Percentiles rank a stretch among this genome's conserved stretches.
These are phyloP conservation scores for Rhynchosporium graminicola DNA, from an alignment of 2,329 filamentous ascomycete species.

Conservation along the genomic window DNA sequence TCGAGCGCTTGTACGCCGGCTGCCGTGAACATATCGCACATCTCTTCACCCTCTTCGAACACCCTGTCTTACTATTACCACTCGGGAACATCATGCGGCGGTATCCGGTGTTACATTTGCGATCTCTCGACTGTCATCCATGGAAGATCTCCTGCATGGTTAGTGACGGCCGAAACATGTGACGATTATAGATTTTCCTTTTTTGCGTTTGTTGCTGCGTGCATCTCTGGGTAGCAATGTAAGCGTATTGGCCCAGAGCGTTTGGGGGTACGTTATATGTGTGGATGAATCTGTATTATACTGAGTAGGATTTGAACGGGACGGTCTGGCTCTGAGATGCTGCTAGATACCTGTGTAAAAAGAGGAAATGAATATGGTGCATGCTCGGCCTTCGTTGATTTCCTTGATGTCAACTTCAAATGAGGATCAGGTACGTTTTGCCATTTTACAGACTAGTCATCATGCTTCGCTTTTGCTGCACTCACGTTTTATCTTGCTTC, in stretches of 20 bases:
- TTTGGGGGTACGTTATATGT: constrained; percentile 17
- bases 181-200: constrained; percentile 36
- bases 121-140: constrained; percentile 22
- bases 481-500: neutral
- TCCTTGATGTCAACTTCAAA: constrained; percentile 2
- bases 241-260: constrained; percentile 27
- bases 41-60: constrained; percentile 29
- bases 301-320: constrained; percentile 30
- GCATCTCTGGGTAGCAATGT: constrained; percentile 31
- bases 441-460: neutral
- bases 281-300: constrained; percentile 34
- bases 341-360: constrained; percentile 37
- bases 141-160: constrained; percentile 32
- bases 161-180: constrained; percentile 32
- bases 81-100: constrained; percentile 22
- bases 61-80: constrained; percentile 38
- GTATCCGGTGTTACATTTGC: constrained; percentile 26
- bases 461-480: neutral
- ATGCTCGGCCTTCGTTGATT: constrained; percentile 5
- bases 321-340: constrained; percentile 29
- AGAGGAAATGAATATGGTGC: constrained; percentile 21
- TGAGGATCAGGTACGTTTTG: neutral
- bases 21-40: constrained; percentile 30
- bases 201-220: constrained; percentile 26
- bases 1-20: constrained; percentile 25